phyloP scores from a whole-genome alignment of 495 filamentous ascomycete genomes.

The Daldinia caldariorum region DNA sequence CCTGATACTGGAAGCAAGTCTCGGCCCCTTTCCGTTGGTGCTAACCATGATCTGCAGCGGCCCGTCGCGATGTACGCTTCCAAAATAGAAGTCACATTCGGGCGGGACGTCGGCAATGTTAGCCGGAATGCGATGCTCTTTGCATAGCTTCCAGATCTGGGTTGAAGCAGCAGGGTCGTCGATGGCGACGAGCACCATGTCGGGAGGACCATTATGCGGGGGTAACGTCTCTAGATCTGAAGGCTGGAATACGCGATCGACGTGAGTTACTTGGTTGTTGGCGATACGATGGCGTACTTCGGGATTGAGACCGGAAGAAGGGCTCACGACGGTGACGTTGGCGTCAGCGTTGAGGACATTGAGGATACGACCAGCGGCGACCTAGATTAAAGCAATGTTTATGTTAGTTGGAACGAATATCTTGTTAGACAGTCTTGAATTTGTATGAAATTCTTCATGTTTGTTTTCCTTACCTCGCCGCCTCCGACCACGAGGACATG shows the following conservation, averaged over 20 bases:
- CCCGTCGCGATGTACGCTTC: slow-evolving; percentile 91
- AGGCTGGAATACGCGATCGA: slow-evolving; percentile 84
- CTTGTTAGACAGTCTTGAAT: neutral
- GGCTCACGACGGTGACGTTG: slow-evolving; percentile 83
- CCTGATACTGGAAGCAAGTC: slow-evolving; percentile 86
- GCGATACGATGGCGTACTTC: slow-evolving; percentile 87
- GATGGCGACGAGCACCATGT: slow-evolving; percentile 90
- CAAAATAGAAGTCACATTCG: slow-evolving; percentile 99
- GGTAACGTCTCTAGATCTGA: slow-evolving; percentile 73
- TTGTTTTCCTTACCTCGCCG: slow-evolving; percentile 81
- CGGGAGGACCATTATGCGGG: slow-evolving; percentile 40
- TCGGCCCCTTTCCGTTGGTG: slow-evolving; percentile 96
- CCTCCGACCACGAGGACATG: slow-evolving; percentile 88
- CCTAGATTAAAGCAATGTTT: slow-evolving; percentile 59
- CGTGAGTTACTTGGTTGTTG: slow-evolving; percentile 74
- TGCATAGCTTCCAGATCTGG: slow-evolving; percentile 90
- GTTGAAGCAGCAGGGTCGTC: slow-evolving; percentile 91
- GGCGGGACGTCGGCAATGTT: slow-evolving; percentile 98
- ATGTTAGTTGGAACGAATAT: neutral
- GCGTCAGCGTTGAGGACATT: slow-evolving; percentile 95
- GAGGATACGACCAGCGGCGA: slow-evolving; percentile 92
- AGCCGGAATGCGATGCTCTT: slow-evolving; percentile 81
- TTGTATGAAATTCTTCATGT: neutral
- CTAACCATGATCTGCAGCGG: slow-evolving; percentile 98
- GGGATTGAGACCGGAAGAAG: slow-evolving; percentile 79